These are phyloP conservation scores for Chlamydomonas sphaeroides DNA, from an alignment of 139 green algal genomes.

Conservation along the genomic window DNA sequence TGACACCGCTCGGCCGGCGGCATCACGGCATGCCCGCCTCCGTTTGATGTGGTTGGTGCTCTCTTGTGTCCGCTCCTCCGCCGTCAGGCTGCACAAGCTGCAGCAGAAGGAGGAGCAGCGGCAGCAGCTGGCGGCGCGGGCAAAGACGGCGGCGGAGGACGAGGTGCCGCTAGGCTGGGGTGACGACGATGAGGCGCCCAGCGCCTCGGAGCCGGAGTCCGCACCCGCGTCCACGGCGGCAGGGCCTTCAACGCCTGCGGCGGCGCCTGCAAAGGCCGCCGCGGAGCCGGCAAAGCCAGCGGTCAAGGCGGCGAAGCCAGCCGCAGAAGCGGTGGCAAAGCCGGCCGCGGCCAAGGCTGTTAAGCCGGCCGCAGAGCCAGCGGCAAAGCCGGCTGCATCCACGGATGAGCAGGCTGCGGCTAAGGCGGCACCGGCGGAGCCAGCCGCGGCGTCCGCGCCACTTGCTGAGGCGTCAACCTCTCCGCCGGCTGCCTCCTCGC, in stretches of 20 bases:
- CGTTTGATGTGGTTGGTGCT: too few species aligned
- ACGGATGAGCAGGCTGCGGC: not conserved
- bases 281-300: not conserved
- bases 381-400: not conserved
- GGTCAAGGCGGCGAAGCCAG: not conserved
- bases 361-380: not conserved
- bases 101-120: slow-evolving; percentile 74
- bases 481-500: not conserved
- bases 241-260: not conserved
- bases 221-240: not conserved
- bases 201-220: not conserved
- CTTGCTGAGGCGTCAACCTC: not conserved
- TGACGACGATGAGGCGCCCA: slow-evolving; percentile 43
- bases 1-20: too few species aligned
- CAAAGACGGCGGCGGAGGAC: slow-evolving; percentile 54
- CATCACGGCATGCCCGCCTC: too few species aligned
- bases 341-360: not conserved
- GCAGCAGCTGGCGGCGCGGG: slow-evolving; percentile 64
- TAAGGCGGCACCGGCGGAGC: not conserved
- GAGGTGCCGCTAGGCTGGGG: slow-evolving; percentile 68
- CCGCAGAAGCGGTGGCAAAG: not conserved
- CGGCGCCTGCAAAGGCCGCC: not conserved
- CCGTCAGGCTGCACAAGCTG: slow-evolving; percentile 68
- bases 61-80: not conserved
- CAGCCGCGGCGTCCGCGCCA: not conserved